Base-by-base conservation (phyloP, 2,329 filamentous ascomycete genomes). In the Aureobasidium zeae region DNA sequence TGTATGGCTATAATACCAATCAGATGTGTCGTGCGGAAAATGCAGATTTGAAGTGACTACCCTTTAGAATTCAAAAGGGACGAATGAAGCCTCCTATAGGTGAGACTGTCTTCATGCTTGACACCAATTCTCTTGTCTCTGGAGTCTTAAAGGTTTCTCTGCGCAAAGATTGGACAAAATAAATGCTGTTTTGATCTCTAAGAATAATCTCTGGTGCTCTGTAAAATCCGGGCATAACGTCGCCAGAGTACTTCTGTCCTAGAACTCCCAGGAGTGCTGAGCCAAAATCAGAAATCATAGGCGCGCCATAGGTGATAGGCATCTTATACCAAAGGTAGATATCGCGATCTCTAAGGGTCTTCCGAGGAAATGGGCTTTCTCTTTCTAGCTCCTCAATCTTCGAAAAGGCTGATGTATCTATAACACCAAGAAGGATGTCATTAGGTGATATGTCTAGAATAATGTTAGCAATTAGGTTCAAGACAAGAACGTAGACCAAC, bases 181-280 rank as follows among this genome's bases (percentile, higher is more conserved):
- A n/a, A n/a, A n/a, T n/a, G n/a, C n/a, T n/a, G n/a, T n/a, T n/a
- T n/a, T n/a, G n/a, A n/a, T n/a, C n/a, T n/a, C n/a, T n/a, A n/a
- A 65, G 50, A 30, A 65, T 56, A 4, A 64, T 56, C 45, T 67
- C 62, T 2, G 62, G 62, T 20, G 62, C 57, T n/a, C 62, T 49
- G 43, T 64, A 65, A 8, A 59, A 48, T 35, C 61, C 46, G 9
- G 63, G 63, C 54, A 63, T 60, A 7, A 57, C 51, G 37, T 49
- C 45, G 16, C 47, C 46, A n/a, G 15, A 42, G 38, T 51, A 28
- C 24, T 47, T 49, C 22, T 49, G 37, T 4, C 47, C 48, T 15
- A 47, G 32, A 32, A 55, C 56, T 10, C 57, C 61, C n/a, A 52
- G 48, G 10, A 56, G 53, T n/a, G 64, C 63, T 44, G 63, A 57